Evolutionary conservation across 768 basidiomycete genomes (phyloP).

Genomic region (Harrya chromipes): DNA sequence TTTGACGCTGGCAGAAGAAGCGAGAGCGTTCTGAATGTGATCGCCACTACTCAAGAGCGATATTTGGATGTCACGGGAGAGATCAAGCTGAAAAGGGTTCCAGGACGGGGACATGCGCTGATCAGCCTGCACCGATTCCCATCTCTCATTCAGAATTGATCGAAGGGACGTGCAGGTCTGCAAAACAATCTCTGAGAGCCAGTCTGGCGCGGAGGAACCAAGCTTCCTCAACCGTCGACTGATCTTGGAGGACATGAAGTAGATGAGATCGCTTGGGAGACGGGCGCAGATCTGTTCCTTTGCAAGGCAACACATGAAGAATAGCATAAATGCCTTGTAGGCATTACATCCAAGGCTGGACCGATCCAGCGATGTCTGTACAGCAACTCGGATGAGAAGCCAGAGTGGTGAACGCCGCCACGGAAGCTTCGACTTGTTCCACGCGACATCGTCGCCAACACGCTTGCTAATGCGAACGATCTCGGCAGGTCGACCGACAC

Average conservation of each 20-base stretch:
- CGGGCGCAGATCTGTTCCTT: conserved; percentile 12
- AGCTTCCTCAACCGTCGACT: conserved; percentile 25
- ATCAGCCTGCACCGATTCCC: conserved; percentile 28
- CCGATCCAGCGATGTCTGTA: conserved; percentile 32
- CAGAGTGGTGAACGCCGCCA: conserved; percentile 39
- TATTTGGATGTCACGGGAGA: conserved; percentile 30
- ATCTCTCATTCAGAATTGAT: conserved; percentile 30
- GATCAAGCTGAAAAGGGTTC: conserved; percentile 27
- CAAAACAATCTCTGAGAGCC: conserved; percentile 37
- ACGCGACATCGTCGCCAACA: conserved; percentile 31
- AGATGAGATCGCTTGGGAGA: conserved; percentile 27
- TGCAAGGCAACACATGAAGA: conserved; percentile 33
- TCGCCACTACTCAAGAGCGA: conserved; percentile 29
- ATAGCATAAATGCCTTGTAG: conserved; percentile 51
- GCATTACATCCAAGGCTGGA: conserved; percentile 7
- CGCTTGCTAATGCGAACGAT: conserved; percentile 30
- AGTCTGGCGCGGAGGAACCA: conserved; percentile 26
- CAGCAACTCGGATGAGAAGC: conserved; percentile 32
- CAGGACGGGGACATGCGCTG: conserved; percentile 29
- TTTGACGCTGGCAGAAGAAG: background rate
- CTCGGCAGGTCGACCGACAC: conserved; percentile 22
- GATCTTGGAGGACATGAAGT: conserved; percentile 27
- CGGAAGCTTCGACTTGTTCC: conserved; percentile 19
- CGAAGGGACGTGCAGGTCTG: conserved; percentile 25
- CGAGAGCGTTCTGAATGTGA: conserved; percentile 26